Evolutionary conservation across 345 rosid genomes (phyloP).

Genomic region (rapeseed (Brassica napus)): Da-Ae NC_063436.1:5819001-5819500

Average conservation of each 20-base stretch:
- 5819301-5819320: conserved; percentile 33
- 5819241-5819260: conserved; percentile 30
- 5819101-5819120: conserved; percentile 28
- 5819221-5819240: conserved; percentile 8
- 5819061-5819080: conserved; percentile 3
- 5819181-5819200: conserved; percentile 20
- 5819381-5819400: conserved; percentile 7
- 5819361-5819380: conserved; percentile 26
- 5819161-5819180: background rate
- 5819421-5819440: background rate
- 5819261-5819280: conserved; percentile 17
- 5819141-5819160: conserved; percentile 24
- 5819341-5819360: conserved; percentile 31
- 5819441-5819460: conserved; percentile 12
- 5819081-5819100: background rate
- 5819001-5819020: conserved; percentile 24
- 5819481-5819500: background rate
- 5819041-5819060: conserved; percentile 30
- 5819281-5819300: conserved; percentile 32
- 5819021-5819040: conserved; percentile 15
- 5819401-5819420: background rate
- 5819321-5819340: conserved; percentile 8
- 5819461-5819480: conserved; percentile 19
- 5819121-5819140: conserved; percentile 20
- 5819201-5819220: conserved; percentile 31